These are phyloP conservation scores for Ustulina deusta DNA, from an alignment of 2,329 filamentous ascomycete species.

Conservation along the genomic window DNA sequence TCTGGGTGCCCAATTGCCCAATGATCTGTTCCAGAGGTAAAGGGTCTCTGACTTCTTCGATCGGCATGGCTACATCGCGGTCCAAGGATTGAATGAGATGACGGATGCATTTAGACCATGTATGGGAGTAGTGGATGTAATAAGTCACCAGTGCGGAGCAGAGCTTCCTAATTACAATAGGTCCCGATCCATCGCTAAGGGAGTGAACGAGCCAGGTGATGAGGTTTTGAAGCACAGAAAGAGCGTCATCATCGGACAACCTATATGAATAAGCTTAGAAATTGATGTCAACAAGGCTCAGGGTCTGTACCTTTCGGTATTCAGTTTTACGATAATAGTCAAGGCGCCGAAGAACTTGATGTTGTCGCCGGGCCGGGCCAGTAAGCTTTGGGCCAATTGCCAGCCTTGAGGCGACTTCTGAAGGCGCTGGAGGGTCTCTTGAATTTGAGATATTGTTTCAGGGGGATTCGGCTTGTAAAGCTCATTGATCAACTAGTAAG, in stretches of 20 bases:
- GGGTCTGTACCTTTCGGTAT: conserved; percentile 79
- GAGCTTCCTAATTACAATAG: conserved; percentile 77
- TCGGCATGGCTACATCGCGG: conserved; percentile 58
- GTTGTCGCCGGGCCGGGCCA: conserved; percentile 76
- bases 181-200: conserved; percentile 63
- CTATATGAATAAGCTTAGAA: conserved; percentile 54
- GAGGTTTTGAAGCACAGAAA: conserved; percentile 70
- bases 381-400: conserved; percentile 82
- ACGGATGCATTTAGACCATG: conserved; percentile 74
- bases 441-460: conserved; percentile 63
- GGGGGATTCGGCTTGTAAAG: conserved; percentile 66
- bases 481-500: conserved; percentile 60
- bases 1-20: conserved; percentile 59
- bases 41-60: conserved; percentile 61
- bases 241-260: conserved; percentile 68
- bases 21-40: conserved; percentile 60
- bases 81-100: conserved; percentile 72
- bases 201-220: conserved; percentile 72
- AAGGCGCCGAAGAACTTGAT: conserved; percentile 93
- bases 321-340: conserved; percentile 93
- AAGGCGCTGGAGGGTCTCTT: conserved; percentile 80
- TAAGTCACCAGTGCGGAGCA: conserved; percentile 82
- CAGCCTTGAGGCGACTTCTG: conserved; percentile 87
- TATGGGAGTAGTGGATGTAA: conserved; percentile 75
- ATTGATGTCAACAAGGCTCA: not conserved